Conservation (phyloP, 2,329 filamentous ascomycete genomes). For the Aspergillus hiratsukae region DNA sequence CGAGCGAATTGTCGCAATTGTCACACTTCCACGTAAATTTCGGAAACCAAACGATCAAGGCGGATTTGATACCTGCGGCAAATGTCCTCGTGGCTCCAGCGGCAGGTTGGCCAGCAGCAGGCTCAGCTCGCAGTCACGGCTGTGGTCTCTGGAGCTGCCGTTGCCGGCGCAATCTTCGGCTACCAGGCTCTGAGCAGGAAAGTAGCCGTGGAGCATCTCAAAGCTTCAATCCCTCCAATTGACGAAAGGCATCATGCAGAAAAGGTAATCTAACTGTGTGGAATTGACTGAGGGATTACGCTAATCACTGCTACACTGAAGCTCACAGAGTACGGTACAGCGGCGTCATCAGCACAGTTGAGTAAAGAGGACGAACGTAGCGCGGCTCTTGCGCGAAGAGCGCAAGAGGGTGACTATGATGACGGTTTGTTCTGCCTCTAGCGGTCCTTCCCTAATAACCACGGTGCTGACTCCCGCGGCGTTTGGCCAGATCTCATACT, state of each 20-base stretch:
- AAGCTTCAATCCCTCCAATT: slow-evolving; percentile 57
- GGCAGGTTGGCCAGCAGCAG: slow-evolving; percentile 38
- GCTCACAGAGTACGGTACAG: slow-evolving; percentile 49
- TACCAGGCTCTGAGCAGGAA: slow-evolving; percentile 53
- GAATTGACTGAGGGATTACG: not conserved
- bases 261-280: slow-evolving; percentile 34
- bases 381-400: slow-evolving; percentile 55
- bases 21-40: not conserved
- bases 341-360: slow-evolving; percentile 25
- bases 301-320: slow-evolving; percentile 38
- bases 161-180: slow-evolving; percentile 51
- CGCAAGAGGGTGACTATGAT: slow-evolving; percentile 61
- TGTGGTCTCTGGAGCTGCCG: slow-evolving; percentile 41
- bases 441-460: not conserved
- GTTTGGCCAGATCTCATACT: slow-evolving; percentile 69
- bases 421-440: slow-evolving; percentile 43
- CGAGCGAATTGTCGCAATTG: not conserved
- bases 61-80: slow-evolving; percentile 14
- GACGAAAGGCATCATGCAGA: slow-evolving; percentile 48
- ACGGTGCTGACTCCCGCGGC: slow-evolving; percentile 1
- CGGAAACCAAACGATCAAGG: not conserved
- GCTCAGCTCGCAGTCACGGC: slow-evolving; percentile 41
- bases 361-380: slow-evolving; percentile 55
- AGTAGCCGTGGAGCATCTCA: slow-evolving; percentile 54
- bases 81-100: slow-evolving; percentile 44